A percentile compares a stretch with the other conserved stretches of the same genome.
phyloP scores from a whole-genome alignment of 345 rosid genomes.

The Capsella bursapastoris region DNA sequence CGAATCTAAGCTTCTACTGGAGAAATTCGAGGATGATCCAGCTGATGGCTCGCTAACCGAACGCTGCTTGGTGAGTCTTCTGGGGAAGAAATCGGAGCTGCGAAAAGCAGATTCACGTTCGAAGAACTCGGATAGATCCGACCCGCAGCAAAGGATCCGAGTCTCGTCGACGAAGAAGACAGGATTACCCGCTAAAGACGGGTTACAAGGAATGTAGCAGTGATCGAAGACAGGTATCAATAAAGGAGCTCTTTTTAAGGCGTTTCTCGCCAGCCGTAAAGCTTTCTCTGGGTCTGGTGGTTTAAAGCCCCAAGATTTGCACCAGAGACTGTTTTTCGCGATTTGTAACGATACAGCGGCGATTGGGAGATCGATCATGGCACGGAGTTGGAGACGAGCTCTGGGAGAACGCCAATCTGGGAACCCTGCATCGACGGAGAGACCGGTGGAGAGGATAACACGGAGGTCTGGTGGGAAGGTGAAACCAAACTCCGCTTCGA shows the following conservation, averaged over 20 bases:
- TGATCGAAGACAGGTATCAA: constrained; percentile 80
- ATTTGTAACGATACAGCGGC: constrained; percentile 81
- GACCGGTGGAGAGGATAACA: constrained; percentile 71
- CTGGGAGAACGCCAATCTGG: constrained; percentile 83
- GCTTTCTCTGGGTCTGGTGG: constrained; percentile 82
- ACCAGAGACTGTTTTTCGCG: constrained; percentile 80
- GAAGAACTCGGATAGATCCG: constrained; percentile 77
- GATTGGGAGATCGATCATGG: constrained; percentile 74
- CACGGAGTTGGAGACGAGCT: constrained; percentile 70
- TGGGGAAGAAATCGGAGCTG: constrained; percentile 53
- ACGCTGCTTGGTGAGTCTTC: constrained; percentile 52
- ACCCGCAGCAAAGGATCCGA: constrained; percentile 77
- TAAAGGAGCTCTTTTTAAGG: constrained; percentile 73
- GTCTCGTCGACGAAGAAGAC: constrained; percentile 81
- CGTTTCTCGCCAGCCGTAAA: constrained; percentile 69
- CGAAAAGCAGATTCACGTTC: constrained; percentile 69
- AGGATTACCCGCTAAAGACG: constrained; percentile 86
- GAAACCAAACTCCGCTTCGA: constrained; percentile 83
- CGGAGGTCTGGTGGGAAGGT: constrained; percentile 86
- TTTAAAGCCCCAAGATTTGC: constrained; percentile 78
- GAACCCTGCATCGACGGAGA: constrained; percentile 72
- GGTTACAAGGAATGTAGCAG: constrained; percentile 87
- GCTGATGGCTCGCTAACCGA: constrained; percentile 60
- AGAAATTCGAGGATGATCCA: constrained; percentile 53
- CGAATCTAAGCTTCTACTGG: constrained; percentile 64